Base-by-base conservation (phyloP, 257 asterid genomes). In the Thymus mandschuricus region DNA sequence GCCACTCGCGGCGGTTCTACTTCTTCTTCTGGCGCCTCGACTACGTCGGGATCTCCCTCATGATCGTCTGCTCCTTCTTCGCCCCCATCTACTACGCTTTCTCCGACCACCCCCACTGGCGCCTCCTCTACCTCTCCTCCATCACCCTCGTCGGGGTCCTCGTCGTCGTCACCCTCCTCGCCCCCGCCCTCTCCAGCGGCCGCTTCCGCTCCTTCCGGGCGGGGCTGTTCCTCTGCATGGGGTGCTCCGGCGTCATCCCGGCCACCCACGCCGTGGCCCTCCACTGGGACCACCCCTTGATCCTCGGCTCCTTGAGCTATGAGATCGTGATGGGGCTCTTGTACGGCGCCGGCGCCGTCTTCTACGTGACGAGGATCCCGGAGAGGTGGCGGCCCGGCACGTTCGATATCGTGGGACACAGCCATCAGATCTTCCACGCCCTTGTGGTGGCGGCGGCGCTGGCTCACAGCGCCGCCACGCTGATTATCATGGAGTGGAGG, bases 11-110 rank as follows among this genome's bases (percentile, higher is more conserved):
- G 34, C 87, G 83, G n/a, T 94, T 78, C 82, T 82, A 80, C 81
- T 77, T 51, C 81, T 86, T 94, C 87, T 91, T 91, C 83, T 94
- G 98, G 98, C 90, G 97, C 64, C 89, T 94, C 27, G 98, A 94
- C 81, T 91, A 94, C 34, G 79, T 89, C 6, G 98, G 98, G 27
- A 94, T 94, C 60, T 75, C 98, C 59, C 61, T 91, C 52, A 94
- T 94, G 98, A 91, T 94, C 7, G 86, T 89, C 79, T 78, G 81
- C 77, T 94, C 98, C 48, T 94, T 94, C 88, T 85, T 89, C 35
- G 83, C 97, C 3, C 97, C 96, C 5, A 73, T 91, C 40, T 94
- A 86, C 87, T 94, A 94, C 63, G 60, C 88, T 15, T 91, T 94
- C 90, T 77, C 70, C 31, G 85, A 88, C 51, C 82, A 84, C 41